Percentiles rank a stretch among this genome's conserved stretches.
These are phyloP conservation scores for Malus hybrid DNA, from an alignment of 331 rosid species.

Conservation along the genomic window DNA sequence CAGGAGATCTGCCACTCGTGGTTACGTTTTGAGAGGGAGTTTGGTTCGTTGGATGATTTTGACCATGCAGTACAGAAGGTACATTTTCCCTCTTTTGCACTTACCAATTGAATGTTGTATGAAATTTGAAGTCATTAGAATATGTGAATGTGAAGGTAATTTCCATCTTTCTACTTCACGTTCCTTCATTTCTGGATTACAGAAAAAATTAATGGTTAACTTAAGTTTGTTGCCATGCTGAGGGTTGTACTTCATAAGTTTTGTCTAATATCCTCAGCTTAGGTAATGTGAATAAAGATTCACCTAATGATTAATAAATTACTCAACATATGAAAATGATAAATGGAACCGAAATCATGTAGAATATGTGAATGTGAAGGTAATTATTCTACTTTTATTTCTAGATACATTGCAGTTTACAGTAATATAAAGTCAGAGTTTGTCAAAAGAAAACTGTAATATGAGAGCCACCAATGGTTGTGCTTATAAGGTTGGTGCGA, in stretches of 20 bases:
- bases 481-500: background rate
- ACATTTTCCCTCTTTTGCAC: constrained; percentile 13
- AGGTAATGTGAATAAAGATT: background rate
- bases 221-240: background rate
- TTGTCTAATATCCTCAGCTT: background rate
- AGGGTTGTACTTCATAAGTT: background rate
- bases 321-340: background rate
- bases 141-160: background rate
- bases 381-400: background rate
- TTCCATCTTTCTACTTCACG: background rate
- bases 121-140: background rate
- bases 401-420: background rate
- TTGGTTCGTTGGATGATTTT: constrained; percentile 67
- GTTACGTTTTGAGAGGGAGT: constrained; percentile 90
- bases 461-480: background rate
- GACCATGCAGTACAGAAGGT: constrained; percentile 79
- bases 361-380: background rate
- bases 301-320: background rate
- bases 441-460: background rate
- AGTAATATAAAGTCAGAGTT: background rate
- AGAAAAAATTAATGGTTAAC: background rate
- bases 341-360: background rate
- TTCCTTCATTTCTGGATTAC: background rate
- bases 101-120: background rate
- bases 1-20: constrained; percentile 95